Base-by-base conservation (phyloP, 331 rosid species). In the Rhamnella rubrinervis region DNA sequence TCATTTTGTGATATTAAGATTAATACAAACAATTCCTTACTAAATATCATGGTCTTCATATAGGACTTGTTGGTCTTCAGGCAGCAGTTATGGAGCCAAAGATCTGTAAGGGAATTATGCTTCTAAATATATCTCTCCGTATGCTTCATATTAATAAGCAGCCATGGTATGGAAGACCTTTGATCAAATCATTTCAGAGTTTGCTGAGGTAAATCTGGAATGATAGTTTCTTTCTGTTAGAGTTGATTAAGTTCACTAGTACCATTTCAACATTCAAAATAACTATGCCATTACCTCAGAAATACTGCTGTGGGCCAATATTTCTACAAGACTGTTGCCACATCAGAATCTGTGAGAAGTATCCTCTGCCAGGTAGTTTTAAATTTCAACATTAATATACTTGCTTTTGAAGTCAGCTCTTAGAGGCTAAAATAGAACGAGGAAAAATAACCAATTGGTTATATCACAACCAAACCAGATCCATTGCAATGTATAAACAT, bases 21-120 rank as follows among this genome's bases (percentile, higher is more conserved):
- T 31, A 31, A 31, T 31, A 31, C 5, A 31, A 31, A 31, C 4
- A 31, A 31, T 31, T 31, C 35, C 38, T 52, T 37, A 19, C 13
- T 11, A 25, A 7, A 17, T 55, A 10, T 67, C 4, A 16, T 61
- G 77, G 60, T 31, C 62, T 72, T 77, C 72, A 68, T 76, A 58
- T 70, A 90, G 98, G 98, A 72, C 83, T 93, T 80, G 98, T 93
- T 84, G 98, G 98, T 83, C 97, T 93, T 79, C 95, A 93, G 82
- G 98, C 98, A 52, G 98, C 90, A 59, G 73, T 82, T 59, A 35
- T 72, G 79, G 86, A 77, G 60, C 97, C 98, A n/a, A 73, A 82
- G 73, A 82, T 82, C 65, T 93, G 98, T 72, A 82, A 62, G 81
- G 97, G 97, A 12, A 72, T 93, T 63, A 52, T 90, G 59, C 91